Percentiles rank a stretch among this genome's conserved stretches.
Evolutionary conservation across 257 asterid genomes (phyloP).

Genomic region (Capsicum pubescens): DNA sequence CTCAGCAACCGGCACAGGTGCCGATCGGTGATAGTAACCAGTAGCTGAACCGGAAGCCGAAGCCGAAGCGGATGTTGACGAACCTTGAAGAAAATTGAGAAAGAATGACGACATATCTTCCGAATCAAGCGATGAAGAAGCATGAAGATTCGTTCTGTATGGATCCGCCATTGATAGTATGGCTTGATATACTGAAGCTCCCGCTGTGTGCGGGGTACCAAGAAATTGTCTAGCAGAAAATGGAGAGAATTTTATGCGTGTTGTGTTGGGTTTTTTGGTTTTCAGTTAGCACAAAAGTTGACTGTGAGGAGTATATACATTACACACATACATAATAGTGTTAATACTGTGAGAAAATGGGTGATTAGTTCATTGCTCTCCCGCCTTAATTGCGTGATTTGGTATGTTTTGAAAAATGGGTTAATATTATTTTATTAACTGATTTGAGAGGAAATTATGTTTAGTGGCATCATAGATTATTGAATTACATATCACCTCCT

Average conservation of each 20-base stretch:
- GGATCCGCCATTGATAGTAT: constrained; percentile 32
- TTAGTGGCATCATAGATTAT: neutral
- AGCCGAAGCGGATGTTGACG: constrained; percentile 5
- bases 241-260: neutral
- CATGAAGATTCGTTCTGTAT: constrained; percentile 28
- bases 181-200: too few species aligned
- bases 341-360: neutral
- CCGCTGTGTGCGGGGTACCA: too few species aligned
- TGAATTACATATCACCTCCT: constrained; percentile 1
- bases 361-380: constrained; percentile 31
- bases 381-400: constrained; percentile 36
- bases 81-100: constrained; percentile 26
- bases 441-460: neutral
- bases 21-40: constrained; percentile 19
- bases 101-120: constrained; percentile 33
- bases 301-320: neutral
- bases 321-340: neutral
- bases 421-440: constrained; percentile 9
- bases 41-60: neutral
- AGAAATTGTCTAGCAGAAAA: neutral
- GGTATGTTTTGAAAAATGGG: neutral
- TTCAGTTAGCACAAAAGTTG: neutral
- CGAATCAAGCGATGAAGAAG: constrained; percentile 24
- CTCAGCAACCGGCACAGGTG: constrained; percentile 44
- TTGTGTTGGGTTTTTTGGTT: neutral